Conservation (phyloP, 352 stramenopile species). For the Phytopythium sindhum region DNA sequence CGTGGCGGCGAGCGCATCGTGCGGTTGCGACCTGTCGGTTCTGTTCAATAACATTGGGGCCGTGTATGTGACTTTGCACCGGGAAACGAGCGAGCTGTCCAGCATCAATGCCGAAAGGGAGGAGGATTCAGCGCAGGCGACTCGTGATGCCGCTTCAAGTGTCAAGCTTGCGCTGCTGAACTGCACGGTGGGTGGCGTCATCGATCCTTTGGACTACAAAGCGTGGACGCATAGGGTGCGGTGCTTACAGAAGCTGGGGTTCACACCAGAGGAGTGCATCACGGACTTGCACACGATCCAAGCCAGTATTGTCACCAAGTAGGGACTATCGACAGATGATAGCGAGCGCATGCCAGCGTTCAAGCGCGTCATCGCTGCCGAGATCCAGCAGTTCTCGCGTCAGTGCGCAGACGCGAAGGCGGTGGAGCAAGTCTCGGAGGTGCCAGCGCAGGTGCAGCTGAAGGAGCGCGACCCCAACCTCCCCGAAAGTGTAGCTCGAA, state of each 20-base stretch:
- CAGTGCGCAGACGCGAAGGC: too few relatives aligned
- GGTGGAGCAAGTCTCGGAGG: too few relatives aligned
- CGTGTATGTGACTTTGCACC: constrained; percentile 12
- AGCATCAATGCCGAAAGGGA: background rate
- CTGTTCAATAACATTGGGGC: constrained; percentile 26
- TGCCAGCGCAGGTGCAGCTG: too few relatives aligned
- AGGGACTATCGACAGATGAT: too few relatives aligned
- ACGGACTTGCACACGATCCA: constrained; percentile 9
- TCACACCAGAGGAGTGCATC: constrained; percentile 6
- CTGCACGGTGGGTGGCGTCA: constrained; percentile 20
- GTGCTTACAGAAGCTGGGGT: constrained; percentile 15
- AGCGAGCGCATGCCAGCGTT: too few relatives aligned
- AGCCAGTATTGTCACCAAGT: constrained; percentile 1
- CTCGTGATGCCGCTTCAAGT: background rate
- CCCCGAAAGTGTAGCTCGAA: too few relatives aligned
- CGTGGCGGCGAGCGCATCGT: constrained; percentile 1
- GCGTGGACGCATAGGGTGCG: constrained; percentile 20
- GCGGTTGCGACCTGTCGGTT: constrained; percentile 8
- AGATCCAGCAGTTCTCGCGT: background rate
- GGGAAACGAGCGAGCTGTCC: background rate
- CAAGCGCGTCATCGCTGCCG: background rate
- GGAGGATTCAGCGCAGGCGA: background rate
- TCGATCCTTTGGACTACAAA: constrained; percentile 23
- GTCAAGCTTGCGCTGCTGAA: constrained; percentile 18
- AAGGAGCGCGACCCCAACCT: too few relatives aligned